Base-by-base conservation (phyloP, 148 eudicot species). In the Silene conica region DNA sequence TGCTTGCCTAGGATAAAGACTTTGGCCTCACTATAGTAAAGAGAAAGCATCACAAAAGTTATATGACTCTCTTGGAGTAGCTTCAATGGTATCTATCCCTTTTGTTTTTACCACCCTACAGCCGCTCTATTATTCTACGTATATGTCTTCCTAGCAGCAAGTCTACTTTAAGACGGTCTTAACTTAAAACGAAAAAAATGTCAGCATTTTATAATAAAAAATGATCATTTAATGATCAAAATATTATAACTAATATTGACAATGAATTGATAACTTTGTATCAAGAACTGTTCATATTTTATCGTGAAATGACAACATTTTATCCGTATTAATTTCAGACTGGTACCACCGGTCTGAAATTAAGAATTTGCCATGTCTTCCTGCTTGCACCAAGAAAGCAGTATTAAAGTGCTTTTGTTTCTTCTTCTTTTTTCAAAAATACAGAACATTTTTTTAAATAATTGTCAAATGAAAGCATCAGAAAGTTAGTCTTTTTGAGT, bases 41-140 rank as follows among this genome's bases (percentile, higher is more conserved):
- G 83, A 72, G 70, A 72, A 80, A 80, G 83, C 83, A 80, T 80
- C 69, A 74, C 20, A 69, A 80, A 80, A 75, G 82, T 72, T 75
- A 75, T 67, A 58, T 74, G 55, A 50, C 55, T 14, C 66, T 65
- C 67, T 55, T 80, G 75, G 82, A 80, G 82, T 80, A 80, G 79
- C 82, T 80, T 80, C 82, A 70, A 80, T 80, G 79, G 76, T 80
- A 75, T 75, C 78, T 75, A 70, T 74, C 41, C 78, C 78, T 45
- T 55, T 74, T 68, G n/a, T 43, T 68, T 45, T 6, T 65, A 65
- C 72, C 19, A 50, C 12, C 38, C 41, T 25, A 7, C n/a, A 1
- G 34, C 72, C 18, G 19, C 12, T 48, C 72, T 69, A 21, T 9
- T 68, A 9, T 68, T 68, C 21, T 67, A 22, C 38, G 74, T n/a